Percentiles rank a stretch among this genome's conserved stretches.
phyloP scores from a whole-genome alignment of 495 filamentous ascomycete species.

The Mycothermus thermophilus region DNA sequence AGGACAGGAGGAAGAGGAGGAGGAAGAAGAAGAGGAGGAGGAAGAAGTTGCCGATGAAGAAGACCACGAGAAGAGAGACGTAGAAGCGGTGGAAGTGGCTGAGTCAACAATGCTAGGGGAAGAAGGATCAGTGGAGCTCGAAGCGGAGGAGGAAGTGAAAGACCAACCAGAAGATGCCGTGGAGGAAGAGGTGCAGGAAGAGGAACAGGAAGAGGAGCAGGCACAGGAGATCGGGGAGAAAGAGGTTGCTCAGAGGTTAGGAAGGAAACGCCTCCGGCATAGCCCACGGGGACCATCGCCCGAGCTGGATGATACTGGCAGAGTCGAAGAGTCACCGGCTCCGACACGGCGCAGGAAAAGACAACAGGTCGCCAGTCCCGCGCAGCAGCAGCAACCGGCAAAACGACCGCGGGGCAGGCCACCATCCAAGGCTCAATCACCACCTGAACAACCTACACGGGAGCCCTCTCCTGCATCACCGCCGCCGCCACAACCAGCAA shows the following conservation, averaged over 20 bases:
- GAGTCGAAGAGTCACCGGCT: constrained; percentile 17
- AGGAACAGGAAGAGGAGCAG: constrained; percentile 12
- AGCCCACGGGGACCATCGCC: constrained; percentile 18
- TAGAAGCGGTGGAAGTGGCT: constrained; percentile 9
- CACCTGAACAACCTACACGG: neutral
- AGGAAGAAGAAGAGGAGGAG: constrained; percentile 13
- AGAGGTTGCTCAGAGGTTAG: constrained; percentile 23
- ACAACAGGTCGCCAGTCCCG: constrained; percentile 17
- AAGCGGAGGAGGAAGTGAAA: constrained; percentile 6
- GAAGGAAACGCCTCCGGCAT: constrained; percentile 24
- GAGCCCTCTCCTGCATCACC: neutral
- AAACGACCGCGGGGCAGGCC: constrained; percentile 2
- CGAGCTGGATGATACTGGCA: constrained; percentile 12
- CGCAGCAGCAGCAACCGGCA: constrained; percentile 24
- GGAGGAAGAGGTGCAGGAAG: constrained; percentile 9
- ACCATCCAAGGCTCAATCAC: neutral
- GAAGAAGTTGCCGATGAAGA: constrained; percentile 3
- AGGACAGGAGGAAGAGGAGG: constrained; percentile 6
- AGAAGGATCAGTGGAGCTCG: constrained; percentile 1
- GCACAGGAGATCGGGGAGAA: constrained; percentile 14
- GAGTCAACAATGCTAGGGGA: constrained; percentile 12
- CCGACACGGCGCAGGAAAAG: constrained; percentile 24
- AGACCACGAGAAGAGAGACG: constrained; percentile 6
- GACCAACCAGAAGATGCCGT: constrained; percentile 12
- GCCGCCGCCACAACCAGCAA: neutral